Conservation (phyloP, 805 yeast genomes). For the Saccharomycopsis javanensis region DNA sequence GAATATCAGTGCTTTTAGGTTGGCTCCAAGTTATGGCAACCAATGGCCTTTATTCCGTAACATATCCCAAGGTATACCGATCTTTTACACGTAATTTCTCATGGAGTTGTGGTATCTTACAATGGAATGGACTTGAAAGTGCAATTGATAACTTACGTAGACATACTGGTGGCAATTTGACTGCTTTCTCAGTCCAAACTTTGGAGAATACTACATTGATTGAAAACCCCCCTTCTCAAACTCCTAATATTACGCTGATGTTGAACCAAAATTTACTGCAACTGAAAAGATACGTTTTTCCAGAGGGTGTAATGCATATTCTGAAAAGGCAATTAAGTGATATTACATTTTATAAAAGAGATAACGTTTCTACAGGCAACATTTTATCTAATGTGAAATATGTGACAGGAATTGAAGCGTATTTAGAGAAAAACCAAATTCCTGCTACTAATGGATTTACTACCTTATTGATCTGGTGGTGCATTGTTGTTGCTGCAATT, state of each 20-base stretch:
- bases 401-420: slow-evolving; percentile 25
- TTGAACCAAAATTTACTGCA: neutral
- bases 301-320: neutral
- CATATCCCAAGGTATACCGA: slow-evolving; percentile 25
- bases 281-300: slow-evolving; percentile 3
- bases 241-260: neutral
- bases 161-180: slow-evolving; percentile 25
- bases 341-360: neutral
- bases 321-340: neutral
- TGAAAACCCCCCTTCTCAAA: slow-evolving; percentile 2
- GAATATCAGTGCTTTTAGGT: slow-evolving; percentile 23
- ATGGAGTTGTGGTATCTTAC: slow-evolving; percentile 26
- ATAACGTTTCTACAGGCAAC: slow-evolving; percentile 3
- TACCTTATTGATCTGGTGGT: slow-evolving; percentile 27
- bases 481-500: slow-evolving; percentile 22
- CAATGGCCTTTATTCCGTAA: slow-evolving; percentile 26
- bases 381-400: slow-evolving; percentile 18
- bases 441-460: slow-evolving; percentile 27
- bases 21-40: slow-evolving; percentile 26
- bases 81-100: slow-evolving; percentile 26
- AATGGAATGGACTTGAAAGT: slow-evolving; percentile 25
- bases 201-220: slow-evolving; percentile 19
- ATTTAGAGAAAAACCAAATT: slow-evolving; percentile 23
- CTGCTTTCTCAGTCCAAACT: slow-evolving; percentile 17
- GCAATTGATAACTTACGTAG: slow-evolving; percentile 24